Evolutionary conservation across 148 eudicot genomes (phyloP).

Genomic region (Rhododendron molle): DNA sequence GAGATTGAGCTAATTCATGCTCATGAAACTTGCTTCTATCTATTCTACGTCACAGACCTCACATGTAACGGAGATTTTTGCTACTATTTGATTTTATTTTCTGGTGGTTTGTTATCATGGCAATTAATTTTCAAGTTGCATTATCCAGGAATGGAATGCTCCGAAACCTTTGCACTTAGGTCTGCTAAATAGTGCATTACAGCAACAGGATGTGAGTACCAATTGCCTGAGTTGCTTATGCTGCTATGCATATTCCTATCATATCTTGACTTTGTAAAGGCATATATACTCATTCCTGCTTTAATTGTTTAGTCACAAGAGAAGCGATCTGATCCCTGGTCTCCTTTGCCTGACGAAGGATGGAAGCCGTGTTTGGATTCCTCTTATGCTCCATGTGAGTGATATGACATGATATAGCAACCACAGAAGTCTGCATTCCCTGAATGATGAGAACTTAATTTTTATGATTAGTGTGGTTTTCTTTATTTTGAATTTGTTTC

Average conservation of each 20-base stretch:
- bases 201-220: slow-evolving; percentile 62
- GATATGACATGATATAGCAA: background rate
- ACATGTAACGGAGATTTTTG: background rate
- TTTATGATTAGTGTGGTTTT: background rate
- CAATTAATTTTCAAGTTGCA: slow-evolving; percentile 11
- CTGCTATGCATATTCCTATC: background rate
- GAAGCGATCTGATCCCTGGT: slow-evolving; percentile 72
- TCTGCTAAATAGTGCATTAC: slow-evolving; percentile 75
- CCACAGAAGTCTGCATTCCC: background rate
- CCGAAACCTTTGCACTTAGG: slow-evolving; percentile 72
- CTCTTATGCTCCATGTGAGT: slow-evolving; percentile 48
- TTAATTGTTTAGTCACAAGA: slow-evolving; percentile 47
- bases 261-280: background rate
- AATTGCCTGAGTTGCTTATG: slow-evolving; percentile 5
- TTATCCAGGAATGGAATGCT: slow-evolving; percentile 67
- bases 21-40: background rate
- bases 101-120: background rate
- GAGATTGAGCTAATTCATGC: background rate
- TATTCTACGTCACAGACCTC: background rate
- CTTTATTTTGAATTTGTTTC: background rate
- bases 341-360: slow-evolving; percentile 74
- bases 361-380: slow-evolving; percentile 66
- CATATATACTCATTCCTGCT: background rate
- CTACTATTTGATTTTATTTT: background rate
- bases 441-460: background rate